Base-by-base conservation (phyloP, 2,329 filamentous ascomycete species). In the Xylariaceae sp. region DNA sequence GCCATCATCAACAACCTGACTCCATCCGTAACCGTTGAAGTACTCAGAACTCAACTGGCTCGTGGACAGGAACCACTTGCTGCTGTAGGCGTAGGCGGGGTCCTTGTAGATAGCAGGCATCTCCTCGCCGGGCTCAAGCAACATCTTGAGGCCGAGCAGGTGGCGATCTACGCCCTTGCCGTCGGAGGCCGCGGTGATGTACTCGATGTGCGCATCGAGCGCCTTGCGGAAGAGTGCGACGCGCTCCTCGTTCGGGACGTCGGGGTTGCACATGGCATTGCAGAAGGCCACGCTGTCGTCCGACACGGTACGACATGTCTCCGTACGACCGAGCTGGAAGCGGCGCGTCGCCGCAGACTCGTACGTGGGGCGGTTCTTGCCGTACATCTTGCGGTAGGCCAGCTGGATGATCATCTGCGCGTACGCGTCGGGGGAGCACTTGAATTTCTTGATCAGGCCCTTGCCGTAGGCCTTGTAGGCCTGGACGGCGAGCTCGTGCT, bases 21-120 rank as follows among this genome's bases (percentile, higher is more conserved):
- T 94, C 94, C 94, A 99, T 51, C 94, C 94, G 76, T 99, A 99
- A 23, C 95, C 94, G 74, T 99, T 99, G 78, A 97, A 99, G 81
- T 90, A 97, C 79, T 99, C 95, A 39, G 88, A 92, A 76, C 89
- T 94, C 73, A 99, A 79, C 79, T 99, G 95, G 62, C 86, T 91
- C 34, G 87, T 91, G 34, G 88, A 93, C 60, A 99, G 80, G 77
- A 86, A 96, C 94, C 94, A 99, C 11, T 88, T 91, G 71, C 82
- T 80, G 60, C 88, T 92, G 80, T 97, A 99, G 3, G 77, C 73
- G 74, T 83, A 97, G 2, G 92, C 88, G 0, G 92, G 90, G 73
- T 99, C 94, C 72, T 88, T 83, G 79, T 89, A 99, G 61, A 99
- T 82, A 17, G 84, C 82, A 0, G 94, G 94, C 2, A 95, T 64